Evolutionary conservation across 139 green algal species (phyloP).

Genomic region (Chlamydomonas schloesseri): DNA sequence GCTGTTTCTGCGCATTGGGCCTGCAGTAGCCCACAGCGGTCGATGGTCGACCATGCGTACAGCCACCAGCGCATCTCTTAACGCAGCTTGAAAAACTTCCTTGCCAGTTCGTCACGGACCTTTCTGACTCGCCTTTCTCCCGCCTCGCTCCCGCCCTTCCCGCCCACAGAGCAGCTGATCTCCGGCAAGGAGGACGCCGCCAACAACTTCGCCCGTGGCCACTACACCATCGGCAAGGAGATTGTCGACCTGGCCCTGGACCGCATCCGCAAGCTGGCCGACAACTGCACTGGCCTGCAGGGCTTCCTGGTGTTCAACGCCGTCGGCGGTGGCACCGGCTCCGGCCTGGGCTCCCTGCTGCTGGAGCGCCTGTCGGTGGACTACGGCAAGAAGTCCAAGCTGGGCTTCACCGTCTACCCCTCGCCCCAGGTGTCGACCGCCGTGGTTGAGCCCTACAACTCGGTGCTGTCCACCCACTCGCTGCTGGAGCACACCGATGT

Average conservation of each 20-base stretch:
- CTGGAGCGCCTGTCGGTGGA: conserved; percentile 98
- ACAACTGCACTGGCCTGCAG: conserved; percentile 98
- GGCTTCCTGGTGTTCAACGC: conserved; percentile 98
- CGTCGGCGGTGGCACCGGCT: conserved; percentile 95
- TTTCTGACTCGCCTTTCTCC: background rate
- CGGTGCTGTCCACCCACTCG: conserved; percentile 96
- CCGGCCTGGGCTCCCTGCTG: conserved; percentile 95
- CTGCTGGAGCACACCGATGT: conserved; percentile 99
- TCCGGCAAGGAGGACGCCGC: conserved; percentile 91
- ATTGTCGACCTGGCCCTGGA: conserved; percentile 94
- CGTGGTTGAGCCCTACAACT: conserved; percentile 98
- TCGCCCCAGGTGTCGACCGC: conserved; percentile 95
- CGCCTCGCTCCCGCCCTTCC: background rate
- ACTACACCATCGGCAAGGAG: conserved; percentile 97
- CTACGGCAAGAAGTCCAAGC: conserved; percentile 99
- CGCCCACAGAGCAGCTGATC: conserved; percentile 93
- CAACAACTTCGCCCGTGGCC: conserved; percentile 82
- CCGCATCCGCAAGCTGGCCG: conserved; percentile 96
- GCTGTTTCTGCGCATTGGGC: too few relatives aligned
- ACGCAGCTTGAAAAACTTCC: too few relatives aligned
- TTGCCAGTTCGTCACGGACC: too few relatives aligned
- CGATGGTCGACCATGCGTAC: too few relatives aligned
- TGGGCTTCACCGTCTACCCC: conserved; percentile 97
- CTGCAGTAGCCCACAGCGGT: too few relatives aligned
- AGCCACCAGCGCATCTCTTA: too few relatives aligned